Evolutionary conservation across 2,329 filamentous ascomycete species (phyloP).

Genomic region (Beauveria brongniartii): DNA sequence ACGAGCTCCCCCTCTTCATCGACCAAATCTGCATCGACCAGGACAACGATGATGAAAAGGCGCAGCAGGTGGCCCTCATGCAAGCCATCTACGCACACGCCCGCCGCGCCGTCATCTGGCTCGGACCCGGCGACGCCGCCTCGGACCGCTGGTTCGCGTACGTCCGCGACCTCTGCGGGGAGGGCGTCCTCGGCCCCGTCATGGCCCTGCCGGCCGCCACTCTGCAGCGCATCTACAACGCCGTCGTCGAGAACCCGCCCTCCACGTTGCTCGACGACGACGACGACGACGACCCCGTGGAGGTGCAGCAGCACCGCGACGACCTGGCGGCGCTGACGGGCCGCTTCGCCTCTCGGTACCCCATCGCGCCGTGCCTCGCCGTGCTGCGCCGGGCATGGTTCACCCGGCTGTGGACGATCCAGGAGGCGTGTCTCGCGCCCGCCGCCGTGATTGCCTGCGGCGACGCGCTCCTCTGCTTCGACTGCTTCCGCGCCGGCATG

Average conservation of each 20-base stretch:
- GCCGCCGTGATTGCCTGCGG: slow-evolving; percentile 22
- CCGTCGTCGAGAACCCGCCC: slow-evolving; percentile 17
- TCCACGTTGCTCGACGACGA: slow-evolving; percentile 13
- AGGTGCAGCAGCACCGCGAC: slow-evolving; percentile 18
- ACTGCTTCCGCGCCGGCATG: slow-evolving; percentile 18
- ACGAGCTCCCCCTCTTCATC: slow-evolving; percentile 19
- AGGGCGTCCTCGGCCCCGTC: slow-evolving; percentile 17
- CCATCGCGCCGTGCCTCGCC: slow-evolving; percentile 20
- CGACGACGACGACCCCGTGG: slow-evolving; percentile 1
- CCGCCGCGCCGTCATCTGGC: slow-evolving; percentile 20
- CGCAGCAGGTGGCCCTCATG: slow-evolving; percentile 23
- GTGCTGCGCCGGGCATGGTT: slow-evolving; percentile 24
- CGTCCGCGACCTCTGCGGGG: slow-evolving; percentile 12
- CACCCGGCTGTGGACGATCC: slow-evolving; percentile 27
- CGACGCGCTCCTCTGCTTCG: slow-evolving; percentile 17
- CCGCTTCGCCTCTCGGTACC: slow-evolving; percentile 17
- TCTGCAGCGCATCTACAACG: slow-evolving; percentile 22
- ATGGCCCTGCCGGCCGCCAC: slow-evolving; percentile 17
- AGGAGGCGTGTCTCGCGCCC: slow-evolving; percentile 23
- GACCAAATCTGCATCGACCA: slow-evolving; percentile 28
- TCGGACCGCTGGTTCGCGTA: slow-evolving; percentile 18
- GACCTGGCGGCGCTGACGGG: slow-evolving; percentile 20
- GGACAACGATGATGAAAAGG: slow-evolving; percentile 17
- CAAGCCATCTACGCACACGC: slow-evolving; percentile 21
- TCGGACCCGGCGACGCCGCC: slow-evolving; percentile 17